Conservation (phyloP, 352 stramenopile genomes). For the Elongisporangium senticosum region DNA sequence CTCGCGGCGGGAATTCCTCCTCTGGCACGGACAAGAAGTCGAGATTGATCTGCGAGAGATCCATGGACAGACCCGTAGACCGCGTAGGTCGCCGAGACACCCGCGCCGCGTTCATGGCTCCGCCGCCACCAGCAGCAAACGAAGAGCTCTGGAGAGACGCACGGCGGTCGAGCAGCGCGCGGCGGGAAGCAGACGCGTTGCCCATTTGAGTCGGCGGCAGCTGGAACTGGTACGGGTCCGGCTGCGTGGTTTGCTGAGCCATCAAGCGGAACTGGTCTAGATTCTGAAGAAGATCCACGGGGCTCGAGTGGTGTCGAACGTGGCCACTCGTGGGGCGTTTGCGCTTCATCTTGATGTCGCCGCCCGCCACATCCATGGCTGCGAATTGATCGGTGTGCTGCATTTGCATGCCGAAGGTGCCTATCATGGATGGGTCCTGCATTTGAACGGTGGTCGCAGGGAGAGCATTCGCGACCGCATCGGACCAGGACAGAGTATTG, state of each 20-base stretch:
- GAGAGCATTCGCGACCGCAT: constrained; percentile 1
- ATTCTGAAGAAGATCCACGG: constrained; percentile 72
- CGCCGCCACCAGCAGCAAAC: neutral
- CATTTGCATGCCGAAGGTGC: neutral
- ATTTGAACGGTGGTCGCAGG: neutral
- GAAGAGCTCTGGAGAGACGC: constrained; percentile 34
- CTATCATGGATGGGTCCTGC: neutral
- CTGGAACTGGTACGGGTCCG: constrained; percentile 39
- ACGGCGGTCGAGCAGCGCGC: constrained; percentile 41
- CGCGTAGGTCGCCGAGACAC: constrained; percentile 28
- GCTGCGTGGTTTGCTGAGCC: constrained; percentile 50
- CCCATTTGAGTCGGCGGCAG: constrained; percentile 42
- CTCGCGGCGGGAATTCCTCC: constrained; percentile 42
- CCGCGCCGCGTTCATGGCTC: constrained; percentile 27
- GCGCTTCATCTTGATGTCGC: constrained; percentile 71
- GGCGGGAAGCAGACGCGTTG: constrained; percentile 22
- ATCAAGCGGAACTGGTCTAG: constrained; percentile 67
- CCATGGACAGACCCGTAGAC: constrained; percentile 76
- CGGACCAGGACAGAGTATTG: constrained; percentile 37
- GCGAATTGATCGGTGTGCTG: neutral
- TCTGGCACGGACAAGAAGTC: constrained; percentile 62
- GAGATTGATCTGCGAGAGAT: constrained; percentile 81
- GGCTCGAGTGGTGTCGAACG: constrained; percentile 65
- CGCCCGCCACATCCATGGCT: constrained; percentile 5
- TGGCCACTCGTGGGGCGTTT: constrained; percentile 53